phyloP scores from a whole-genome alignment of 1,284 basidiomycete genomes.

The Heimioporus punctisporus region DNA sequence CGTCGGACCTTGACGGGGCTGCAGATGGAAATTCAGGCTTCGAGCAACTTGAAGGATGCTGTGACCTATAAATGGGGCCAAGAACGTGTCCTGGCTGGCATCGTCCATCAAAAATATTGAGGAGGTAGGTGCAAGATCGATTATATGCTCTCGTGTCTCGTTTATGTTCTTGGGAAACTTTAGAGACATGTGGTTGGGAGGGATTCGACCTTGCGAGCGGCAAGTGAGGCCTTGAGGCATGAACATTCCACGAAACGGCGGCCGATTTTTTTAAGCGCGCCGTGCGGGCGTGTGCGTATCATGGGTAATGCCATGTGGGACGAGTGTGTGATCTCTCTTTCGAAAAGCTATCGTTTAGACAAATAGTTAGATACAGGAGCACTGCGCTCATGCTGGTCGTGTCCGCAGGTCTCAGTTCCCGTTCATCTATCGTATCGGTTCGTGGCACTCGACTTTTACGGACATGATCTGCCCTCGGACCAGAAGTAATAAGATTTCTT shows the following conservation, averaged over 20 bases:
- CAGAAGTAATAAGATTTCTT: no score
- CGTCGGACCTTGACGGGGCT: no score
- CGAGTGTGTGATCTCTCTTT: constrained; percentile 53
- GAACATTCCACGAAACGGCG: constrained; percentile 66
- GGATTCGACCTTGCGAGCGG: constrained; percentile 69
- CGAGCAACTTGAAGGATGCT: constrained; percentile 66
- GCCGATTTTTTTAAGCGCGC: constrained; percentile 69
- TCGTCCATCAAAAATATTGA: constrained; percentile 57
- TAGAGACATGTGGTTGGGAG: constrained; percentile 34
- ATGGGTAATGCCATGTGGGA: constrained; percentile 87
- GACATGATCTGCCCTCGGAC: constrained; percentile 70
- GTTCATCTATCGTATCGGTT: constrained; percentile 56
- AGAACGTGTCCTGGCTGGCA: constrained; percentile 61
- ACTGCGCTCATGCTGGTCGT: constrained; percentile 76
- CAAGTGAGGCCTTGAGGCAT: constrained; percentile 69
- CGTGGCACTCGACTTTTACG: constrained; percentile 72
- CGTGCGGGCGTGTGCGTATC: constrained; percentile 56
- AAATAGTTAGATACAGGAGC: constrained; percentile 65
- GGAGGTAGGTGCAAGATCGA: constrained; percentile 57
- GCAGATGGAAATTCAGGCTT: constrained; percentile 67
- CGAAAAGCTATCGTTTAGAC: not conserved
- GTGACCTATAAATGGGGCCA: constrained; percentile 68
- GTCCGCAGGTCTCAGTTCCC: constrained; percentile 57
- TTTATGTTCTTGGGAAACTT: no score
- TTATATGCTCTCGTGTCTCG: constrained; percentile 54